A percentile compares a stretch with the other conserved stretches of the same genome.
phyloP scores from a whole-genome alignment of 2,329 filamentous ascomycete species.

The Fusarium neocosmosporiellum region DNA sequence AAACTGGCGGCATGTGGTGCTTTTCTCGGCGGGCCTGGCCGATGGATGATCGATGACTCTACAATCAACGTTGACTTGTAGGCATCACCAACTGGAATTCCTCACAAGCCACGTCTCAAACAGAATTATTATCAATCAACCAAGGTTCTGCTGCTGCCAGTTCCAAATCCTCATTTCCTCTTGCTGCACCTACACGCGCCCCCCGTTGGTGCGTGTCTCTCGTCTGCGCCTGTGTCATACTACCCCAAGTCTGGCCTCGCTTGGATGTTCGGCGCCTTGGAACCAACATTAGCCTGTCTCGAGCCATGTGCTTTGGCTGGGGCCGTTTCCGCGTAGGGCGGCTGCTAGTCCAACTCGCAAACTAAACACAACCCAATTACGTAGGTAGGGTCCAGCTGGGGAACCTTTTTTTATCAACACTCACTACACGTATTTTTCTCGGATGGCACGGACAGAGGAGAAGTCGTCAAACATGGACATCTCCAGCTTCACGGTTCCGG shows the following conservation, averaged over 20 bases:
- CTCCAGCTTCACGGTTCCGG: constrained; percentile 2
- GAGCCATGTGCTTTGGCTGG: constrained; percentile 28
- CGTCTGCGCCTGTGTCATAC: background rate
- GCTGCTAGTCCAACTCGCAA: constrained; percentile 20
- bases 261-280: constrained; percentile 26
- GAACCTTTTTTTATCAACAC: constrained; percentile 17
- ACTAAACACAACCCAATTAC: constrained; percentile 22
- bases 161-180: constrained; percentile 15
- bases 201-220: background rate
- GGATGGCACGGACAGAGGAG: constrained; percentile 19
- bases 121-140: constrained; percentile 11
- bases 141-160: constrained; percentile 6
- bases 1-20: background rate
- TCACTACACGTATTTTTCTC: background rate
- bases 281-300: constrained; percentile 26
- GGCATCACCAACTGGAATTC: background rate
- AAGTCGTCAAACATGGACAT: background rate
- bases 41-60: background rate
- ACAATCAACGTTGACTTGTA: background rate
- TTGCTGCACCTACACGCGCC: background rate
- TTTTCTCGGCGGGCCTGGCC: background rate
- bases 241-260: constrained; percentile 17
- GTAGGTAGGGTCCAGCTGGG: constrained; percentile 33
- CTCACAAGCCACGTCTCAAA: background rate
- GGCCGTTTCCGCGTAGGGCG: constrained; percentile 30